Base-by-base conservation (phyloP, 2,329 filamentous ascomycete genomes). In the Ophiostoma himal-ulmi region DNA sequence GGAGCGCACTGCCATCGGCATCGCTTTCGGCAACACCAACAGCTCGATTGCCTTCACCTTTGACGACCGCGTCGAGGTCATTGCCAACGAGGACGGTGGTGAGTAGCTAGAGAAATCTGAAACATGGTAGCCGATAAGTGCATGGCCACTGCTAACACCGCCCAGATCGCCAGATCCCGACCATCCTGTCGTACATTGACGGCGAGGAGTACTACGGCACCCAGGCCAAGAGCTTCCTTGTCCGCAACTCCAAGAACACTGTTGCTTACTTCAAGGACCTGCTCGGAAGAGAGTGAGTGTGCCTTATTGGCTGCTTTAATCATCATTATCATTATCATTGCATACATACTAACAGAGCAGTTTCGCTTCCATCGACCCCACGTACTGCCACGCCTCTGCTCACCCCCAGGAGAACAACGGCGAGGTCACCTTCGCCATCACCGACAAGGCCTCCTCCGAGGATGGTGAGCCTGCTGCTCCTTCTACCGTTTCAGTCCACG, bases 1-100 rank as follows among this genome's bases (percentile, higher is more conserved):
- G 75, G 84, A 89, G 76, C 85, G 88, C 76, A 84, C 85, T 77
- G 92, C 91, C 79, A 98, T 99, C 82, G 95, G 95, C 80, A 93
- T 99, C 79, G 91, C 94, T 75, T 97, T 98, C 85, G 95, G 95
- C 82, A 99, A 98, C 85, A 94, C 93, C 73, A 96, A 97, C 89
- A 96, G 93, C 83, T 97, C 93, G 72, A 97, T 99, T 82, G 94
- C 94, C 76, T 93, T 89, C 80, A 96, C 94, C 66, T 87, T 90
- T 73, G 94, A 98, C 78, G 94, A 96, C 81, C 96, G 96, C 85
- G 90, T 93, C 74, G 93, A 97, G 80, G 94, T 99, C 74, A 98
- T 99, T 82, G 95, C 95, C 78, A 98, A 99, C 83, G 95, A 98
- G 84, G 95, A 98, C 79, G 95, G 95, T 85, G 92, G 92, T 93